Percentiles rank a stretch among this genome's conserved stretches.
Conservation (phyloP, 352 stramenopile genomes). For the Discostella stelligera region DNA sequence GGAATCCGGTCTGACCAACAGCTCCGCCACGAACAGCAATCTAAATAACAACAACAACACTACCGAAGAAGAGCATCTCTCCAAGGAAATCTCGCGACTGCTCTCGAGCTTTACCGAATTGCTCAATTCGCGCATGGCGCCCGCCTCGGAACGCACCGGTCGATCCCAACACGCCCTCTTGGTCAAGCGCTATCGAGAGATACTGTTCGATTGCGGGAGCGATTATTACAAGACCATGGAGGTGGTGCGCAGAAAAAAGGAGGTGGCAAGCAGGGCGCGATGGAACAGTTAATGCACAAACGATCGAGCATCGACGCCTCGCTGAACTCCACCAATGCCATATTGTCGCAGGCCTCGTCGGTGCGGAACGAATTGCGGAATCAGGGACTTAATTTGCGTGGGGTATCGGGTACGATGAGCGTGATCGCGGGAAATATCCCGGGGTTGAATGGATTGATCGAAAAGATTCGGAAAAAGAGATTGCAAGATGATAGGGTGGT, state of each 20-base stretch:
- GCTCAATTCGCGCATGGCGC: slow-evolving; percentile 62
- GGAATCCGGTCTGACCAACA: slow-evolving; percentile 20
- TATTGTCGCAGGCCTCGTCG: slow-evolving; percentile 77
- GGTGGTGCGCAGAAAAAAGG: slow-evolving; percentile 55
- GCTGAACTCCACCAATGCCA: slow-evolving; percentile 61
- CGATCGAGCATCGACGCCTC: slow-evolving; percentile 82
- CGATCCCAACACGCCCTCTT: slow-evolving; percentile 68
- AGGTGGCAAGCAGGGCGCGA: slow-evolving; percentile 64
- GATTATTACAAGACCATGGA: slow-evolving; percentile 88
- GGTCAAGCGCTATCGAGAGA: slow-evolving; percentile 92
- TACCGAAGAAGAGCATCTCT: slow-evolving; percentile 61
- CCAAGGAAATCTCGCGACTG: slow-evolving; percentile 69
- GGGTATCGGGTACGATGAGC: slow-evolving; percentile 85
- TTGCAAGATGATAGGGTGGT: slow-evolving; percentile 96
- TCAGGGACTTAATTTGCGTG: slow-evolving; percentile 88
- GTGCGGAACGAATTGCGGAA: slow-evolving; percentile 85
- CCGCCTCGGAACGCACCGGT: slow-evolving; percentile 42
- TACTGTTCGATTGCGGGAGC: slow-evolving; percentile 93
- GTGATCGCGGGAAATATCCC: slow-evolving; percentile 89
- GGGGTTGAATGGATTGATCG: slow-evolving; percentile 94
- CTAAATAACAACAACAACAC: slow-evolving; percentile 12
- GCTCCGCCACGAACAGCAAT: neutral
- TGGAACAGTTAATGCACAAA: slow-evolving; percentile 81
- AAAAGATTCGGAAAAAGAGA: slow-evolving; percentile 94
- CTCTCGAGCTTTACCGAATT: slow-evolving; percentile 59